Evolutionary conservation across 2,329 filamentous ascomycete genomes (phyloP).

Genomic region (Exutisphaerella laricina): DNA sequence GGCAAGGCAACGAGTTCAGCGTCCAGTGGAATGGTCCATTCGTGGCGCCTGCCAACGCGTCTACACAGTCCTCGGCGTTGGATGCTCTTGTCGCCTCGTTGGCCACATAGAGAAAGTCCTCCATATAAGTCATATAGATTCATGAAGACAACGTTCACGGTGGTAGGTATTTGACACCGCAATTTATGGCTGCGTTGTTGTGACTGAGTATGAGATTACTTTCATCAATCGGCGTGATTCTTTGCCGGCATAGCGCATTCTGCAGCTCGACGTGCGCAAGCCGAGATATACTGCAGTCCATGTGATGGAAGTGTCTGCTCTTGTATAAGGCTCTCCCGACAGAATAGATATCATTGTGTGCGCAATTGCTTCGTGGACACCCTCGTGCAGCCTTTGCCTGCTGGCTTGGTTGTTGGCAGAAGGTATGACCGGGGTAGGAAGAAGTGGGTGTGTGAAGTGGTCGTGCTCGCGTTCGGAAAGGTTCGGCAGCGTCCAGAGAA

Average conservation of each 20-base stretch:
- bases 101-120: constrained; percentile 14
- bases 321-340: too few relatives aligned
- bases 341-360: too few relatives aligned
- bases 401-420: too few relatives aligned
- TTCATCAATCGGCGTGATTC: not conserved
- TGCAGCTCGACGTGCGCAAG: not conserved
- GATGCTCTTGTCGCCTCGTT: constrained; percentile 31
- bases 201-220: not conserved
- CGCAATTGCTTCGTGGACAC: too few relatives aligned
- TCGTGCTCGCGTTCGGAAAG: constrained; percentile 5
- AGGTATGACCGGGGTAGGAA: not conserved
- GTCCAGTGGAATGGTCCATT: constrained; percentile 62
- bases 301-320: not conserved
- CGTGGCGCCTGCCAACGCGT: constrained; percentile 25
- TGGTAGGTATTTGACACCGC: too few relatives aligned
- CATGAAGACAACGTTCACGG: too few relatives aligned
- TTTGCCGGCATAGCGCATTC: not conserved
- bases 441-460: not conserved
- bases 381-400: too few relatives aligned
- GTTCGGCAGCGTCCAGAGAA: not conserved
- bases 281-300: not conserved
- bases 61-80: constrained; percentile 30
- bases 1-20: constrained; percentile 52
- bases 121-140: too few relatives aligned
- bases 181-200: not conserved